Evolutionary conservation across 2,329 filamentous ascomycete species (phyloP), one percentile per base, ranked within the genome.

Genomic region (Chaetomium sp.): DNA sequence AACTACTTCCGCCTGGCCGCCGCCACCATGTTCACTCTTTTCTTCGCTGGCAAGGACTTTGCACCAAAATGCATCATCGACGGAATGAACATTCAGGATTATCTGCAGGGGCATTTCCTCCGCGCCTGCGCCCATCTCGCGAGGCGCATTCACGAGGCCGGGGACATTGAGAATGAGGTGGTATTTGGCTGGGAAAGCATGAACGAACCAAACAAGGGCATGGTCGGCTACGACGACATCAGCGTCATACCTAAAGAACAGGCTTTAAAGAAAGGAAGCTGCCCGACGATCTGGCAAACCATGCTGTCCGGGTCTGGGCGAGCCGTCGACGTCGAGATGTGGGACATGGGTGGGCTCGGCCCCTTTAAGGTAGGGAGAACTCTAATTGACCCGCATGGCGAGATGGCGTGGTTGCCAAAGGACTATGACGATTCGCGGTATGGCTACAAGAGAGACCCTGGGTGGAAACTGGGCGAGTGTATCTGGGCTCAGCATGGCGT

Each of bases 401-500:
- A 91, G 71, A 85, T 82, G 27, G 92, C 91, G 0, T 99, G 95
- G 95, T 78, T 99, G 27, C 87, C 92, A 2, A 80, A 81, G n/a
- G 88, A 87, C 65, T 92, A 94, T 74, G 90, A 97, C 72, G 95
- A 99, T 70, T 88, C 86, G 13, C 86, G 87, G 68, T 99, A 99
- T 75, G 92, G 92, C 42, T 99, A 92, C 88, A 93, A 90, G 74
- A 87, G 95, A 69, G 92, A 96, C 73, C 84, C 90, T 0, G 89
- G 83, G 8, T 99, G 95, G 95, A 93, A 89, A 75, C 80, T 99
- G 21, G 95, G 95, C n/a, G 87, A 96, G 76, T 98, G 95, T 73
- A 76, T 99, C 49, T 99, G 95, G 95, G 94, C 95, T 3, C 94
- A 97, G 74, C 93, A 99, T 75, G 94, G 93, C 1, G 87, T 99